These are phyloP conservation scores for Saccharomyces pastorianus DNA, from an alignment of 1,139 yeast genomes.

Conservation along the genomic window DNA sequence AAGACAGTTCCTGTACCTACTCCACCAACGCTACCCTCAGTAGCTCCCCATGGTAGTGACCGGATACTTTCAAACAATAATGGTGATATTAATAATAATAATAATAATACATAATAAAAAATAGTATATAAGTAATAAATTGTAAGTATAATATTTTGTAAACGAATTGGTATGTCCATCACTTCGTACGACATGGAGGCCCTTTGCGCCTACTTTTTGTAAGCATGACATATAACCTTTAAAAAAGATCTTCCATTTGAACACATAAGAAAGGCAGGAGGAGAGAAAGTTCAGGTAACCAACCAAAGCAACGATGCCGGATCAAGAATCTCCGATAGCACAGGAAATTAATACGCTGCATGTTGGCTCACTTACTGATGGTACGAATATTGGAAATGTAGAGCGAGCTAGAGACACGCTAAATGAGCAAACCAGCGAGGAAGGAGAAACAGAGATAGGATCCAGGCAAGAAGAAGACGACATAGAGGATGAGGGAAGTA, in stretches of 20 bases:
- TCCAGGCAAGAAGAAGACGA: neutral
- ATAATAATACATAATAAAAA: neutral
- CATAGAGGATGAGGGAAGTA: neutral
- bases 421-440: neutral
- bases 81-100: neutral
- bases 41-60: neutral
- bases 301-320: conserved; percentile 3
- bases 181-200: neutral
- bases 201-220: neutral
- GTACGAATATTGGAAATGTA: neutral
- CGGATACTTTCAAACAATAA: neutral
- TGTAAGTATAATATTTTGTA: neutral
- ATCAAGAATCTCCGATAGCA: neutral
- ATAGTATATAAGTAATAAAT: neutral
- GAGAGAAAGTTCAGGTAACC: neutral
- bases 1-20: neutral
- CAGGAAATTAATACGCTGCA: neutral
- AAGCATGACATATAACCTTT: neutral
- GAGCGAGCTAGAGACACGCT: neutral
- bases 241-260: neutral
- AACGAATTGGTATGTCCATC: neutral
- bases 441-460: conserved; percentile 3
- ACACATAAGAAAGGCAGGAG: neutral
- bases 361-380: neutral
- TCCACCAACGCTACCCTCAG: neutral